Conservation (phyloP, 805 yeast species). For the Candida pseudofarinosa region DNA sequence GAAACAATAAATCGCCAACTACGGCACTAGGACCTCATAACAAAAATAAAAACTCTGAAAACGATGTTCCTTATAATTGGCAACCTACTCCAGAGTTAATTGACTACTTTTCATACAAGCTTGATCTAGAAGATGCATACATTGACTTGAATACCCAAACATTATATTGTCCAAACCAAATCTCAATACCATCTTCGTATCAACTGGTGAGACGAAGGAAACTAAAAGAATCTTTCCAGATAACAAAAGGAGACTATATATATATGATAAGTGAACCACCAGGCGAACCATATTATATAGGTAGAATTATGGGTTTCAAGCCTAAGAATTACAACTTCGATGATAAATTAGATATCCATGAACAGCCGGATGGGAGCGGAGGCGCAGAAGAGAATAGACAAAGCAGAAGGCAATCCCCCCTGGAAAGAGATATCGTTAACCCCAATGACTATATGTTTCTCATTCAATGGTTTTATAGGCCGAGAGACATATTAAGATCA, state of each 20-base stretch:
- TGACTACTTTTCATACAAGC: conserved; percentile 40
- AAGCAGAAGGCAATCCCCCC: background rate
- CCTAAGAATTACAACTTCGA: conserved; percentile 7
- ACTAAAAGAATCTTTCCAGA: conserved; percentile 23
- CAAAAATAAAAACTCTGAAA: conserved; percentile 3
- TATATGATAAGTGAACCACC: conserved; percentile 90
- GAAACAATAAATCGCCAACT: background rate
- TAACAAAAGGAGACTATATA: conserved; percentile 61
- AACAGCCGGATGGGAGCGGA: conserved; percentile 1
- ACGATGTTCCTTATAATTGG: conserved; percentile 44
- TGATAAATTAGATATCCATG: conserved; percentile 2
- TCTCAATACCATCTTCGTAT: conserved; percentile 8
- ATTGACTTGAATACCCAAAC: conserved; percentile 35
- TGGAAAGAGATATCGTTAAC: conserved; percentile 4
- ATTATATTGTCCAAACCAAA: conserved; percentile 34
- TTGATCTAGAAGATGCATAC: conserved; percentile 41
- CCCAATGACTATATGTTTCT: conserved; percentile 57
- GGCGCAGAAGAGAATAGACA: background rate
- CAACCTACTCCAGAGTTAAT: conserved; percentile 38
- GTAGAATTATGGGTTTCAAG: conserved; percentile 71
- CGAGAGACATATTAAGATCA: conserved; percentile 72
- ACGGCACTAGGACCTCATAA: conserved; percentile 2
- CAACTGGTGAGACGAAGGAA: conserved; percentile 7
- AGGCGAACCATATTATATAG: conserved; percentile 90
- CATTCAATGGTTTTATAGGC: conserved; percentile 90